A percentile compares a stretch with the other conserved stretches of the same genome.
Conservation (phyloP, 768 basidiomycete species). For the Hygrocybe punicea region DNA sequence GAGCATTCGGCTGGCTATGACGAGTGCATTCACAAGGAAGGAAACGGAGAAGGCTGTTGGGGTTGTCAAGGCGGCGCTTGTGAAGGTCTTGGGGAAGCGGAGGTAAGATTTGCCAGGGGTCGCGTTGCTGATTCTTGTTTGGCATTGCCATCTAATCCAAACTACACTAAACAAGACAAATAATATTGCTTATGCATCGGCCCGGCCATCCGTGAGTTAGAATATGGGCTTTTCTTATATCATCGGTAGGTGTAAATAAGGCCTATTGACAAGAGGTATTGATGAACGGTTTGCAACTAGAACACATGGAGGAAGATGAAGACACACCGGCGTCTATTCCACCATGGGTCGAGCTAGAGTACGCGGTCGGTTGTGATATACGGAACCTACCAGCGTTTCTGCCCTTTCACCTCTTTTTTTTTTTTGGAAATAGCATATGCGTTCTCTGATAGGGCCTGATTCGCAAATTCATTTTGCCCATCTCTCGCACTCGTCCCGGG, state of each 20-base stretch:
- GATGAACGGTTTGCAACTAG: slow-evolving; percentile 36
- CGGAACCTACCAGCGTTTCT: not conserved
- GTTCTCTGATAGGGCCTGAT: slow-evolving; percentile 61
- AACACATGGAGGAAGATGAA: slow-evolving; percentile 96
- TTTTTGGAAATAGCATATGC: slow-evolving; percentile 65
- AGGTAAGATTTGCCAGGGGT: too few species aligned
- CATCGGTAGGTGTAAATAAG: not conserved
- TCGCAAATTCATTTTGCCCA: slow-evolving; percentile 80
- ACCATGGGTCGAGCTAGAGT: slow-evolving; percentile 92
- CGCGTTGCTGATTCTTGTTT: not conserved
- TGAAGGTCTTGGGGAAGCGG: slow-evolving; percentile 67
- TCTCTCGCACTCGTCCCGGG: slow-evolving; percentile 68
- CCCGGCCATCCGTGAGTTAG: too few species aligned
- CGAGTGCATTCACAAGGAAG: slow-evolving; percentile 76
- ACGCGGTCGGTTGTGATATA: slow-evolving; percentile 50
- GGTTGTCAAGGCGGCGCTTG: slow-evolving; percentile 68
- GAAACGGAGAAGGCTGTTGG: slow-evolving; percentile 86
- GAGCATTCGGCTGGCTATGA: slow-evolving; percentile 80
- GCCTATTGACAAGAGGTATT: not conserved
- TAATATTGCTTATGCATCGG: too few species aligned
- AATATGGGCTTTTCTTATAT: not conserved
- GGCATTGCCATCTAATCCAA: too few species aligned
- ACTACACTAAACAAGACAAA: too few species aligned
- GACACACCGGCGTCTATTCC: slow-evolving; percentile 65
- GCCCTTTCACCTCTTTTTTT: too few species aligned